Percentiles rank a stretch among this genome's conserved stretches.
These are phyloP conservation scores for Fusarium floridanum DNA, from an alignment of 2,329 filamentous ascomycete genomes.

Conservation along the genomic window DNA sequence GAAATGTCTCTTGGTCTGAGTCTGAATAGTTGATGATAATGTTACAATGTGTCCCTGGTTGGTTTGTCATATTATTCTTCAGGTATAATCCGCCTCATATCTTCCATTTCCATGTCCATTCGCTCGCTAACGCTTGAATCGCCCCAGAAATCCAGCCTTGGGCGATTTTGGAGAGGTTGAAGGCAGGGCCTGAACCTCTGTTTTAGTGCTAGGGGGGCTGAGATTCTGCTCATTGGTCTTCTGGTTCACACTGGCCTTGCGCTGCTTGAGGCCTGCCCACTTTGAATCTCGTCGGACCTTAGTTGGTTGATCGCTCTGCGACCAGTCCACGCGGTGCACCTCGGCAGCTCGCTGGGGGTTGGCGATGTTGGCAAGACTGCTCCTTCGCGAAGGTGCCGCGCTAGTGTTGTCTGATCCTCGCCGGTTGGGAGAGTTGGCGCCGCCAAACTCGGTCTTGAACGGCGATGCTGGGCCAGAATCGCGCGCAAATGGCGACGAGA, in stretches of 20 bases:
- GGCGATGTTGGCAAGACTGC: slow-evolving; percentile 28
- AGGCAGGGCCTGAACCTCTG: not conserved
- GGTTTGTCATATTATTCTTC: slow-evolving; percentile 24
- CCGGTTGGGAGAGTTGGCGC: slow-evolving; percentile 24
- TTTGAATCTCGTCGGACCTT: slow-evolving; percentile 60
- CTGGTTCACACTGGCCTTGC: slow-evolving; percentile 53
- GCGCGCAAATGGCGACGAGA: slow-evolving; percentile 29
- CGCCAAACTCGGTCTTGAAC: slow-evolving; percentile 35
- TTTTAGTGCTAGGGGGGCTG: slow-evolving; percentile 7
- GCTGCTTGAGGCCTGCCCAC: slow-evolving; percentile 60
- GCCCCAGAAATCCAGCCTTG: slow-evolving; percentile 57
- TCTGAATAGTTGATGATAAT: slow-evolving; percentile 33
- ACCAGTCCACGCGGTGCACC: slow-evolving; percentile 67
- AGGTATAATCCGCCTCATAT: slow-evolving; percentile 6
- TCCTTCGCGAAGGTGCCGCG: slow-evolving; percentile 28
- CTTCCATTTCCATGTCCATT: not conserved
- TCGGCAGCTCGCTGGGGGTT: slow-evolving; percentile 41
- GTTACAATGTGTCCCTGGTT: slow-evolving; percentile 30
- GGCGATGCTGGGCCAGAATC: slow-evolving; percentile 34
- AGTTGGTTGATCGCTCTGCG: slow-evolving; percentile 65
- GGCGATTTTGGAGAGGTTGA: slow-evolving; percentile 49
- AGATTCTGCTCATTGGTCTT: slow-evolving; percentile 36
- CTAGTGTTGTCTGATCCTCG: slow-evolving; percentile 35
- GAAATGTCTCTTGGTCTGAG: slow-evolving; percentile 16
- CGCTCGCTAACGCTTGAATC: slow-evolving; percentile 57